phyloP scores from a whole-genome alignment of 805 yeast species.

The Wickerhamiella sergipiensis region DNA sequence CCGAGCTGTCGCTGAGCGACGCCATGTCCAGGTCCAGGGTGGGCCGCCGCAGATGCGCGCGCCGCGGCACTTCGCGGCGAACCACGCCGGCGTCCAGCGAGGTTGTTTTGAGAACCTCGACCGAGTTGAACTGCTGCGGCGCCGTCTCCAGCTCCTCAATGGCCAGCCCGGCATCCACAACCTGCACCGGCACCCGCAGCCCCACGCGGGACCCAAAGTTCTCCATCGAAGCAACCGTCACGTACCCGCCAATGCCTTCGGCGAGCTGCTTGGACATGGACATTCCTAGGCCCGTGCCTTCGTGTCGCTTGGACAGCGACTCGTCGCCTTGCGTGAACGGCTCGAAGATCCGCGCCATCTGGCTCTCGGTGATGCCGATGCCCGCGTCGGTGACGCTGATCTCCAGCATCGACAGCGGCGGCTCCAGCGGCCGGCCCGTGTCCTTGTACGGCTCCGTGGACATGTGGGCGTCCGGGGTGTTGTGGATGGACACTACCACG shows the following conservation, averaged over 20 bases:
- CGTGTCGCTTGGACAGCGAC: slow-evolving; percentile 75
- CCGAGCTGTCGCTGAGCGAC: neutral
- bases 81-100: neutral
- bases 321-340: slow-evolving; percentile 97
- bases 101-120: neutral
- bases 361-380: slow-evolving; percentile 71
- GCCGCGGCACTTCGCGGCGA: neutral
- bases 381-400: slow-evolving; percentile 81
- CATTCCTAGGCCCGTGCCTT: slow-evolving; percentile 92
- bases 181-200: slow-evolving; percentile 11
- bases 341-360: slow-evolving; percentile 78
- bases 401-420: slow-evolving; percentile 28
- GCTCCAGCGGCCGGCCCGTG: slow-evolving; percentile 1
- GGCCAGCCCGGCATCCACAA: neutral
- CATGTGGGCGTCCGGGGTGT: slow-evolving; percentile 7
- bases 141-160: neutral
- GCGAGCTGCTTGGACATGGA: slow-evolving; percentile 83
- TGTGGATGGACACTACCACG: slow-evolving; percentile 12
- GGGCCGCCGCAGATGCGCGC: neutral
- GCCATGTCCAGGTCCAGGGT: neutral
- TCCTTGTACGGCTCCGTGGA: slow-evolving; percentile 5
- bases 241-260: slow-evolving; percentile 73
- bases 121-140: neutral
- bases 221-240: slow-evolving; percentile 27
- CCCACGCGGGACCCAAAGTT: slow-evolving; percentile 13